These are phyloP conservation scores for Trichoderma virens DNA, from an alignment of 495 filamentous ascomycete genomes.

Conservation along the genomic window DNA sequence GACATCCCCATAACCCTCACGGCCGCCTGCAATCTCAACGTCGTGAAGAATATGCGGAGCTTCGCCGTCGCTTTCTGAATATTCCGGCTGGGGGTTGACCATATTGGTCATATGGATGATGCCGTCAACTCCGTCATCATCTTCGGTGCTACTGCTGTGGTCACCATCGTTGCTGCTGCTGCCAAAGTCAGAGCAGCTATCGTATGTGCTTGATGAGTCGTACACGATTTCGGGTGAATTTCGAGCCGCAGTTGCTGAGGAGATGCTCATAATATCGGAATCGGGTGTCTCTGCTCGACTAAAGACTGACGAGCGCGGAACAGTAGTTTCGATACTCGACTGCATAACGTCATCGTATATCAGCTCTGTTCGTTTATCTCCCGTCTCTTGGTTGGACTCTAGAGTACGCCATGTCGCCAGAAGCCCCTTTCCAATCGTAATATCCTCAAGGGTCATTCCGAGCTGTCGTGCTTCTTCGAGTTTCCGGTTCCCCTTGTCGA, in stretches of 20 bases:
- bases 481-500: not conserved
- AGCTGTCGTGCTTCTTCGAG: conserved; percentile 5
- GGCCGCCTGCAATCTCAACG: not conserved
- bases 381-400: not conserved
- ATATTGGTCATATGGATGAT: not conserved
- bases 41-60: conserved; percentile 3
- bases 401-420: not conserved
- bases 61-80: not conserved
- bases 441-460: not conserved
- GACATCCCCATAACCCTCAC: not conserved
- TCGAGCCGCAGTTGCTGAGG: too few relatives aligned
- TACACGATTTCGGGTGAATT: too few relatives aligned
- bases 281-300: too few relatives aligned
- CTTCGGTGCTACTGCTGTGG: not conserved
- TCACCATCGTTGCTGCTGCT: not conserved
- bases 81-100: not conserved
- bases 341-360: too few relatives aligned
- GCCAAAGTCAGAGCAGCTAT: not conserved
- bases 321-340: too few relatives aligned
- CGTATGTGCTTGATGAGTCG: not conserved
- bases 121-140: not conserved
- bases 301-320: too few relatives aligned
- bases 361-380: too few relatives aligned
- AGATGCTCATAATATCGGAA: too few relatives aligned
- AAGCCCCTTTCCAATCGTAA: not conserved